Percentiles rank a stretch among this genome's conserved stretches.
Evolutionary conservation across 371 early-diverging fungal species (phyloP).

Genomic region (Dichotomocladium elegans): DNA sequence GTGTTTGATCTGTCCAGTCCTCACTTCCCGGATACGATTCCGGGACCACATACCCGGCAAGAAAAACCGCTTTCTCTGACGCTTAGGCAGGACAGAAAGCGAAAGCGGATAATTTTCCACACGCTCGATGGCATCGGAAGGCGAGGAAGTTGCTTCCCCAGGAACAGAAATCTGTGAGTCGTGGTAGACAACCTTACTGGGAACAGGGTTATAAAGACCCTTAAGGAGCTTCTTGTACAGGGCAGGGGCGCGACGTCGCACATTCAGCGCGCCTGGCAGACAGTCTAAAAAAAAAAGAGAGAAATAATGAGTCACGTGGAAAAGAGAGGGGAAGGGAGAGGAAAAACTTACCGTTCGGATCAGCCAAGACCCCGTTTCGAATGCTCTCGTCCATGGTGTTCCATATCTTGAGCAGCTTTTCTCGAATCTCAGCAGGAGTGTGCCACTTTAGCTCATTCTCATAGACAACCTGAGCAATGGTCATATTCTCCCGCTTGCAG

Average conservation of each 20-base stretch:
- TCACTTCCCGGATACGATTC: no score
- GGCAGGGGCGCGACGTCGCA: conserved; percentile 84
- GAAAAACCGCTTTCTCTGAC: conserved; percentile 41
- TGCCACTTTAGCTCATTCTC: conserved; percentile 93
- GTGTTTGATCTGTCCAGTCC: background rate
- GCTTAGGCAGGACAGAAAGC: conserved; percentile 35
- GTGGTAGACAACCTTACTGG: conserved; percentile 15
- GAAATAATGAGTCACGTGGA: no score
- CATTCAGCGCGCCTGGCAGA: conserved; percentile 84
- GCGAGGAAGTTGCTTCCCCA: conserved; percentile 8
- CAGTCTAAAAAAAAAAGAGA: conserved; percentile 13
- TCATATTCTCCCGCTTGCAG: conserved; percentile 79
- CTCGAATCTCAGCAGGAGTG: conserved; percentile 71
- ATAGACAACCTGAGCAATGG: conserved; percentile 95
- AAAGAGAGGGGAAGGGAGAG: no score
- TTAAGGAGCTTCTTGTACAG: conserved; percentile 83
- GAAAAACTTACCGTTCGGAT: conserved; percentile 22
- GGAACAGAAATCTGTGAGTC: conserved; percentile 18
- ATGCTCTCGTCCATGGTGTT: conserved; percentile 92
- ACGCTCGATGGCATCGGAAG: background rate
- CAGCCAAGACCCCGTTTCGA: conserved; percentile 63
- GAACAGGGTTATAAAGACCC: conserved; percentile 62
- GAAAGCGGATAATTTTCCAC: conserved; percentile 24
- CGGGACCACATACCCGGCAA: conserved; percentile 44
- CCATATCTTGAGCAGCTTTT: conserved; percentile 81